Conservation (phyloP, 2,329 filamentous ascomycete species). For the Didymella pomorum region DNA sequence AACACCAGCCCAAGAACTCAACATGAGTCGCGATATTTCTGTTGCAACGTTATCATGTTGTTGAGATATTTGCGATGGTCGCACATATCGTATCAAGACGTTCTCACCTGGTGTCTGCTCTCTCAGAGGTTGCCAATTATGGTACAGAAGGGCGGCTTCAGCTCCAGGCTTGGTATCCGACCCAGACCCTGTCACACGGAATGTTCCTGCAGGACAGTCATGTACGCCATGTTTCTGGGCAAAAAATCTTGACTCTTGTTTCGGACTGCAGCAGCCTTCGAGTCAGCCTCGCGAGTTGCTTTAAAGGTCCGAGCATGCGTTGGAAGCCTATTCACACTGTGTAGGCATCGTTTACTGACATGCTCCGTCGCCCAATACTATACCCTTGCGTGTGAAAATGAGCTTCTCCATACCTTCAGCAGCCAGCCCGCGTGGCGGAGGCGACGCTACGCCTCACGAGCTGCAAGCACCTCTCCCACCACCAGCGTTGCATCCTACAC, state of each 20-base stretch:
- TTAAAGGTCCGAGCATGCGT: neutral
- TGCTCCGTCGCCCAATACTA: neutral
- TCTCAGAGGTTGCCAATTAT: neutral
- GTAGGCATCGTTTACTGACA: neutral
- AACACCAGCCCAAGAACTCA: neutral
- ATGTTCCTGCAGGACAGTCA: neutral
- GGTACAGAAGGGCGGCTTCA: neutral
- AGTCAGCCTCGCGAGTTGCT: neutral
- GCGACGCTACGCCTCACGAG: neutral
- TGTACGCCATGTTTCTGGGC: neutral
- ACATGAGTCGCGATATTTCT: neutral
- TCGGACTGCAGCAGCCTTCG: neutral
- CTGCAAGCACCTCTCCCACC: neutral
- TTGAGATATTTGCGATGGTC: too few relatives aligned
- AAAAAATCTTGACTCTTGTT: too few relatives aligned
- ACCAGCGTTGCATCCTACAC: neutral
- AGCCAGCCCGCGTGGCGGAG: neutral
- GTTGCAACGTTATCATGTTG: neutral
- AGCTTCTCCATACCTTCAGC: neutral
- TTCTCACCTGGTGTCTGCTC: neutral
- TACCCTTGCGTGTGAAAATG: neutral
- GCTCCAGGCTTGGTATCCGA: neutral
- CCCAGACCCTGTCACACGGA: neutral
- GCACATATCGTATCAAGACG: neutral
- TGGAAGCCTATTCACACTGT: neutral